Conservation (phyloP, 2,329 filamentous ascomycete species). For the Cladobotryum mycophilum region DNA sequence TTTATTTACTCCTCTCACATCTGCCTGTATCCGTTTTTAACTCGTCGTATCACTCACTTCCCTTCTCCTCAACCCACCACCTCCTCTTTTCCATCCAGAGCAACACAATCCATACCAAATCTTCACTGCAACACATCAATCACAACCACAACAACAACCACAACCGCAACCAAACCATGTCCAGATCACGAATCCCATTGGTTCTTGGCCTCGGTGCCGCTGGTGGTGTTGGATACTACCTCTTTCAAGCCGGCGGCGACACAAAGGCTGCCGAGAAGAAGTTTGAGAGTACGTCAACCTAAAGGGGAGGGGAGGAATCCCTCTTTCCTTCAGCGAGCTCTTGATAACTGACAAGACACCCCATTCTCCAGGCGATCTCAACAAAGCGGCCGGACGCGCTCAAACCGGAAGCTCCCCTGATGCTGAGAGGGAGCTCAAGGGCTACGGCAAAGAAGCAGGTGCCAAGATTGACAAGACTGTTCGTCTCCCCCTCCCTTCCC, state of each 20-base stretch:
- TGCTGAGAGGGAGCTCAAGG: constrained; percentile 57
- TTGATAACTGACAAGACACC: not conserved
- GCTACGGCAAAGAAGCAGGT: constrained; percentile 42
- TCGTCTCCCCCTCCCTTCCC: constrained; percentile 30
- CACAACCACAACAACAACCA: not conserved
- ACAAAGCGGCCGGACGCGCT: constrained; percentile 58
- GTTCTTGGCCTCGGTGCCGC: constrained; percentile 57
- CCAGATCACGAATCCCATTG: constrained; percentile 40
- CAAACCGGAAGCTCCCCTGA: constrained; percentile 57
- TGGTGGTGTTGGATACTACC: constrained; percentile 76
- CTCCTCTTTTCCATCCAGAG: not conserved
- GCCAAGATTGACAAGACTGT: constrained; percentile 65
- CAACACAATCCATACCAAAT: not conserved
- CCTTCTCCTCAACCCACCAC: not conserved
- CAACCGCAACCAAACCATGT: constrained; percentile 32
- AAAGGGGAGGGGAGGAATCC: too few species aligned
- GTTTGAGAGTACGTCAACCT: constrained; percentile 61
- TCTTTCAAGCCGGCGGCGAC: constrained; percentile 79
- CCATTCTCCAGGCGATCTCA: constrained; percentile 63
- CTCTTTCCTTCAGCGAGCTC: not conserved
- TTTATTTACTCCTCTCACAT: not conserved
- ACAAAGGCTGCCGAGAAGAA: constrained; percentile 80
- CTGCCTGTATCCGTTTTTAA: not conserved
- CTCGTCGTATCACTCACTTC: not conserved
- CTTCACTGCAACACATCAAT: not conserved